Conservation (phyloP, 495 filamentous ascomycete species). For the Penicillium lividum region DNA sequence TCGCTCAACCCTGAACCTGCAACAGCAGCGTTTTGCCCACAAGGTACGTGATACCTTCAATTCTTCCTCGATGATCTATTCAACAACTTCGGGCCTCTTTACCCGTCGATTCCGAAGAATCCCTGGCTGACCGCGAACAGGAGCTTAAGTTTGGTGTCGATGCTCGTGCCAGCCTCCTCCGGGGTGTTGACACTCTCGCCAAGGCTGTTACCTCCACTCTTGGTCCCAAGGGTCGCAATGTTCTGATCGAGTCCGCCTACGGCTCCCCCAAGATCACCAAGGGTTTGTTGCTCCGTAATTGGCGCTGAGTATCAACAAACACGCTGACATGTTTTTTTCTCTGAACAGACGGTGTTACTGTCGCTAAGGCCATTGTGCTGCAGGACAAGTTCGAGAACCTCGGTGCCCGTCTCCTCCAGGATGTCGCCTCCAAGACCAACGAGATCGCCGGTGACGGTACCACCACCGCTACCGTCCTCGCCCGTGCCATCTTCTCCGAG, state of each 20-base stretch:
- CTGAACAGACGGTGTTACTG: conserved; percentile 82
- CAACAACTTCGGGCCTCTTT: conserved; percentile 4
- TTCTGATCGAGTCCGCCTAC: conserved; percentile 95
- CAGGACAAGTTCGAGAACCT: conserved; percentile 99
- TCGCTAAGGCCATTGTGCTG: conserved; percentile 86
- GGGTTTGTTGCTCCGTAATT: conserved; percentile 56
- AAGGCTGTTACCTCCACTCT: conserved; percentile 96
- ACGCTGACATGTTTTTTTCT: conserved; percentile 10
- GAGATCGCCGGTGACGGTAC: conserved; percentile 98
- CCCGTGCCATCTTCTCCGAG: conserved; percentile 98
- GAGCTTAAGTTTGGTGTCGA: conserved; percentile 99
- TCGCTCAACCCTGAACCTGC: conserved; percentile 59
- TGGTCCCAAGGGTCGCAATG: conserved; percentile 96
- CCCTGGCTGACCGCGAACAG: conserved; percentile 49
- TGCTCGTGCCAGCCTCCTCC: conserved; percentile 81
- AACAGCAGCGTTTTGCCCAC: conserved; percentile 90
- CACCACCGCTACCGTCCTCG: conserved; percentile 94
- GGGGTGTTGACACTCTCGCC: conserved; percentile 94
- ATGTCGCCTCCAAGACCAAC: conserved; percentile 99
- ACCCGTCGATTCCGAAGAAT: conserved; percentile 26
- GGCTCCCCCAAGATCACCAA: conserved; percentile 99
- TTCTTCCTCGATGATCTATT: conserved; percentile 9
- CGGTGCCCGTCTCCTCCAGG: conserved; percentile 92
- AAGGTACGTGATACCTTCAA: conserved; percentile 62
- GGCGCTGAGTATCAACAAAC: background rate